Base-by-base conservation (phyloP, 768 basidiomycete species). In the Phanerochaete carnosa region DNA sequence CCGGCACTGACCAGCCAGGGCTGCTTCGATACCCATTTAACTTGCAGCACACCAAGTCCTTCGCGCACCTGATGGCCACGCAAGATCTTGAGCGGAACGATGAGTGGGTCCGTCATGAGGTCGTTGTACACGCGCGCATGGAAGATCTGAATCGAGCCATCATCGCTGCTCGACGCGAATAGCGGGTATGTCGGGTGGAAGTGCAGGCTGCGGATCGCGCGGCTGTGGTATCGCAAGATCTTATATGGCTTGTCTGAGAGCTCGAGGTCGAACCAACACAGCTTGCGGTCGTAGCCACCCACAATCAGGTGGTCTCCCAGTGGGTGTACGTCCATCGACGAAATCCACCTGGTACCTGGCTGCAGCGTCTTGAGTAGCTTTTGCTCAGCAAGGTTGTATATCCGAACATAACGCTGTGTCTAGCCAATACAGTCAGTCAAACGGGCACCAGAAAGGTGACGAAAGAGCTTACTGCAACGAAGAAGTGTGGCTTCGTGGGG, bases 251-350 rank as follows among this genome's bases (percentile, higher is more conserved):
- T 97, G 64, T 92, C 90, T 66, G 90, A 93, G 58, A 99, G 85
- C 69, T 98, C 97, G 65, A 99, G 79, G 77, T 99, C 97, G 74
- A 98, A 98, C 97, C 97, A 99, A 73, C 94, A 95, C 16, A 99
- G 77, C 73, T 98, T 97, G 66, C 92, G 89, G 77, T 99, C 97
- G 74, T 98, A 98, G 50, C 94, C 94, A 61, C 97, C 97, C 53
- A 99, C 92, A 62, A 99, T 94, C 62, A 99, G 79, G 78, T 99
- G 95, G 69, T 98, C 95, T 29, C 94, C 94, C 54, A 90, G 89
- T 23, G 96, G 93, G 75, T 99, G 97, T 26, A 99, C 83, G 71
- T 98, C 95, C 88, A 99, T 89, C 11, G 86, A 92, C 35, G 95
- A 97, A 70, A 99, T 98, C 96, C 96, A 98, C 72, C 86, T 88